Evolutionary conservation across 2,329 filamentous ascomycete genomes (phyloP), one percentile per base, ranked within the genome.

Genomic region (Alternaria longipes): DNA sequence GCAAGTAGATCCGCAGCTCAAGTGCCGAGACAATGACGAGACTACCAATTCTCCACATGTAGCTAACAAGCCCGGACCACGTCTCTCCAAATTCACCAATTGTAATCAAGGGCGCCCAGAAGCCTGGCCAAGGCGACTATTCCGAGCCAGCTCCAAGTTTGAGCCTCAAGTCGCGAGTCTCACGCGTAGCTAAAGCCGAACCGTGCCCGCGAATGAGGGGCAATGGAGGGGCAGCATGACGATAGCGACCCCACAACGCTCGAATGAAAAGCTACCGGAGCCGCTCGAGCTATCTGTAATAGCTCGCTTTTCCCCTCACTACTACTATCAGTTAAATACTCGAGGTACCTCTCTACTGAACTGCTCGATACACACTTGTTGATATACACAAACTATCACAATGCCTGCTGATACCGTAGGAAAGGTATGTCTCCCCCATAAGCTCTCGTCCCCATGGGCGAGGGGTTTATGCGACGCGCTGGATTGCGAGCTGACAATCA

Each of bases 401-500:
- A 87, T 87, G 84, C 73, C 81, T 60, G 80, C 83, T 59, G 80
- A 81, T 74, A 88, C 86, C 60, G 84, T 84, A 69, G 86, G 86
- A 81, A 84, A 86, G 82, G 56, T 63, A 54, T 52, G 59, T 46
- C 64, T 20, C 26, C 8, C 8, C 0, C 24, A 24, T 24, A 1
- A 24, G 42, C 51, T 36, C n/a, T 5, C 38, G 36, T 8, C 9
- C 0, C 6, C 1, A 38, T 28, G 8, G 18, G 7, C n/a, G 26
- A 24, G 3, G 20, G 34, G 34, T 3, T 38, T 14, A 4, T 51
- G 49, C 40, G 44, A 40, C 38, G 49, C 44, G 41, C 47, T 40
- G 42, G 50, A 45, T 3, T 8, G 22, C 30, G 16, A 49, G 45
- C 66, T 68, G 47, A 68, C 60, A 24, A 47, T 57, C 28, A 18